Evolutionary conservation across 768 basidiomycete genomes (phyloP), one percentile per base, ranked within the genome.

Genomic region (Rhodotorula taiwanensis): DNA sequence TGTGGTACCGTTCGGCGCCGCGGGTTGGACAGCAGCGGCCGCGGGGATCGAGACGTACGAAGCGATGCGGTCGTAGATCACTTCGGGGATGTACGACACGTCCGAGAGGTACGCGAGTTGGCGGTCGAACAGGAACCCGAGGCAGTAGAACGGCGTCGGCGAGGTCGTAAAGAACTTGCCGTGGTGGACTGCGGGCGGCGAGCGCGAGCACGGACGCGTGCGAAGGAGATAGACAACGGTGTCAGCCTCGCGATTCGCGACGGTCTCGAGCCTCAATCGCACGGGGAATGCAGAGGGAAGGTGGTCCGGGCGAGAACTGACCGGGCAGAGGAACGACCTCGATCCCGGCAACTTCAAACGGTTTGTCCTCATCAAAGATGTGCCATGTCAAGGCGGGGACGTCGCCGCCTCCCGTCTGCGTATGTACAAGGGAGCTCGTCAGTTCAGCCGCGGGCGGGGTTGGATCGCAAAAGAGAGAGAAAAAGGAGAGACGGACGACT

Each of bases 351-450:
- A 71, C n/a, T 7, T 64, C 52, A 58, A 73, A 70, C 14, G 71
- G 66, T 31, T 58, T 31, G 11, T 16, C 15, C 15, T 62, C 60
- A 33, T 84, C 81, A 67, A 92, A 84, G 55, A 92, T 82, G 69
- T 88, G 86, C 86, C 86, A 92, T 71, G 81, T 80, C 72, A 92
- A 85, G 64, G 86, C 83, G 9, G 89, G 89, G 18, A 92, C 84
- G 84, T 90, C 74, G 23, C 76, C 76, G 20, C 76, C 75, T 23
- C 76, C 76, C 1, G 75, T 74, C 64, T 51, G 39, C 10, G 18
- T 30, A 16, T 43, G 6, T 27, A 20, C 2, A 8, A 43, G 5
- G 44, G 20, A 20, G 27, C 45, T 27, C 7, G 16, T 25, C 14
- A 28, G 27, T 14, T n/a, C n/a, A n/a, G n/a, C n/a, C n/a, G n/a